Conservation (phyloP, 73 alveolate genomes). For the Symbiodinium pilosum region DNA sequence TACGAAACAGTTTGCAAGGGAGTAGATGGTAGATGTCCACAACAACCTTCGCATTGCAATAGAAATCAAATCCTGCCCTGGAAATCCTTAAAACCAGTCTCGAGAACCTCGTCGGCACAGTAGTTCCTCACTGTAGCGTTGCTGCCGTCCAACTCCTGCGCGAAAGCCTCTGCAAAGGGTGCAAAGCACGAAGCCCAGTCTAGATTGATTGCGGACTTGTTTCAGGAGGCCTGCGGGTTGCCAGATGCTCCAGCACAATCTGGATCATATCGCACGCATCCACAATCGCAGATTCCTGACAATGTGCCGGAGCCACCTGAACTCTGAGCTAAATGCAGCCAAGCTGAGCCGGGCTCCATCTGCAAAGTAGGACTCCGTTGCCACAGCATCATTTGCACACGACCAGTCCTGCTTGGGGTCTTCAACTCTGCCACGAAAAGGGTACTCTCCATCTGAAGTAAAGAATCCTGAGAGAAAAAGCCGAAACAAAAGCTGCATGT, state of each 20-base stretch:
- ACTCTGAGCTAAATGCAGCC: neutral
- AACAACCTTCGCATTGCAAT: too few relatives aligned
- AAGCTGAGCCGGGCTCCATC: slow-evolving; percentile 4
- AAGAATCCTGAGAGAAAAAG: too few relatives aligned
- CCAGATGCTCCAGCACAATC: slow-evolving; percentile 58
- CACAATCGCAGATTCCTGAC: slow-evolving; percentile 65
- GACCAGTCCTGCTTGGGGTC: neutral
- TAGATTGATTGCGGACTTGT: too few relatives aligned
- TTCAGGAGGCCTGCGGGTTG: slow-evolving; percentile 69
- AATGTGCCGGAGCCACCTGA: neutral
- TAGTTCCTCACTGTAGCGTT: slow-evolving; percentile 39
- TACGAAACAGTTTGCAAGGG: too few relatives aligned
- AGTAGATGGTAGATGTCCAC: too few relatives aligned
- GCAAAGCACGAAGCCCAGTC: too few relatives aligned
- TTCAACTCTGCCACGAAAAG: too few relatives aligned
- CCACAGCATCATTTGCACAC: slow-evolving; percentile 22
- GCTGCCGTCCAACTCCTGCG: neutral
- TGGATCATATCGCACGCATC: slow-evolving; percentile 70
- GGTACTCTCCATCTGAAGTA: too few relatives aligned
- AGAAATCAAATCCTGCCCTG: too few relatives aligned
- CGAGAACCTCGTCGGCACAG: slow-evolving; percentile 64
- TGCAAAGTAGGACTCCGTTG: slow-evolving; percentile 24
- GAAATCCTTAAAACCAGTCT: too few relatives aligned
- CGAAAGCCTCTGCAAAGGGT: neutral
- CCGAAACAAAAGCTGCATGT: too few relatives aligned